A percentile compares a stretch with the other conserved stretches of the same genome.
These are phyloP conservation scores for Raphanus raphanistrum DNA, from an alignment of 345 rosid species.

Conservation along the genomic window DNA sequence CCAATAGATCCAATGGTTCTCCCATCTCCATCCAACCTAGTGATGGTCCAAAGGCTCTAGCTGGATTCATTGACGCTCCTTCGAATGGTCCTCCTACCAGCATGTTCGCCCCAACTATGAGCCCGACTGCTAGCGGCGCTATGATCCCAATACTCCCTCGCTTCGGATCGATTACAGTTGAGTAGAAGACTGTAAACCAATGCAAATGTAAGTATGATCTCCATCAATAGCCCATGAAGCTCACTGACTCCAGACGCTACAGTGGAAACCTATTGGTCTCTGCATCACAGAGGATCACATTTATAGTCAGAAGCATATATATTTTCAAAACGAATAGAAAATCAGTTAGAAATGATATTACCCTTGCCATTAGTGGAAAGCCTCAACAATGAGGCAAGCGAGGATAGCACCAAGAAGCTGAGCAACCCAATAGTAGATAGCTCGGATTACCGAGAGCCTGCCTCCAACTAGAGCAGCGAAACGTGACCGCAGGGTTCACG, in stretches of 20 bases:
- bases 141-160: slow-evolving; percentile 40
- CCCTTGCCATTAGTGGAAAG: slow-evolving; percentile 71
- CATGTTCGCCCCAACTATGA: slow-evolving; percentile 38
- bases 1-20: slow-evolving; percentile 41
- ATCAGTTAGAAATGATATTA: slow-evolving; percentile 25
- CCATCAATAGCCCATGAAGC: slow-evolving; percentile 45
- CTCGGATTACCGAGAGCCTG: slow-evolving; percentile 58
- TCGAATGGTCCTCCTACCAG: slow-evolving; percentile 43
- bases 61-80: slow-evolving; percentile 45
- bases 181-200: slow-evolving; percentile 40
- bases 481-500: slow-evolving; percentile 79
- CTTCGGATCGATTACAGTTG: slow-evolving; percentile 43
- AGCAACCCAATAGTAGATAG: slow-evolving; percentile 70
- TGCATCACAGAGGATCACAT: slow-evolving; percentile 35
- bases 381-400: slow-evolving; percentile 62
- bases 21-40: slow-evolving; percentile 47
- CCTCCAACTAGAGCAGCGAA: slow-evolving; percentile 68
- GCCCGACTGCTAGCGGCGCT: slow-evolving; percentile 41
- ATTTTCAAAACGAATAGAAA: not conserved
- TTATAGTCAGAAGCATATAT: not conserved
- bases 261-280: slow-evolving; percentile 64
- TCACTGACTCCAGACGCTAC: slow-evolving; percentile 54
- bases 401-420: slow-evolving; percentile 67
- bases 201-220: slow-evolving; percentile 40
- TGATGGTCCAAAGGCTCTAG: slow-evolving; percentile 46